These are phyloP conservation scores for Lachnellula occidentalis DNA, from an alignment of 2,329 filamentous ascomycete genomes.

Conservation along the genomic window DNA sequence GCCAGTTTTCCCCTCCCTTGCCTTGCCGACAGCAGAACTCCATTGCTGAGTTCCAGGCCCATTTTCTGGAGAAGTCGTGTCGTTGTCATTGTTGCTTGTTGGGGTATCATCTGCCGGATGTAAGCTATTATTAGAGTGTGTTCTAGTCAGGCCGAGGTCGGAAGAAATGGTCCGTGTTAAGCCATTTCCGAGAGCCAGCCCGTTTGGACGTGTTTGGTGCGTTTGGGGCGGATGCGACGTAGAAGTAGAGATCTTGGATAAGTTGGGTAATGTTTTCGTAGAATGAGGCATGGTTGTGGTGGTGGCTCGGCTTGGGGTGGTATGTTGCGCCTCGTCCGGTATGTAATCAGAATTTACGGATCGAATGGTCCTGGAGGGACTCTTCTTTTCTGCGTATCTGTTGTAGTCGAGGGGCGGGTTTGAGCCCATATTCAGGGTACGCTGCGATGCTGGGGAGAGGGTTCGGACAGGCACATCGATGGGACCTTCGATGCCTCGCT, in stretches of 20 bases:
- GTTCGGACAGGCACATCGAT: conserved; percentile 20
- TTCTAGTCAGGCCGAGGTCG: conserved; percentile 26
- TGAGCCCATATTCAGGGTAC: conserved; percentile 25
- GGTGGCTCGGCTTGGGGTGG: too few relatives aligned
- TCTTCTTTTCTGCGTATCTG: conserved; percentile 8
- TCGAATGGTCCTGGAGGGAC: conserved; percentile 24
- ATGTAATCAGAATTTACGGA: conserved; percentile 24
- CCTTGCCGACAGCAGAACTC: conserved; percentile 65
- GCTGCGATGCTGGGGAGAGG: conserved; percentile 23
- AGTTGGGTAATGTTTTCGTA: conserved; percentile 13
- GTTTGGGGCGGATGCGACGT: conserved; percentile 19
- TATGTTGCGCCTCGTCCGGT: conserved; percentile 7
- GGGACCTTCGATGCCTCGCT: background rate
- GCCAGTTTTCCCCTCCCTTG: conserved; percentile 67
- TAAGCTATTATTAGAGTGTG: conserved; percentile 17
- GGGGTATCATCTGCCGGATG: conserved; percentile 16
- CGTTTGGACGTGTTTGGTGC: conserved; percentile 18
- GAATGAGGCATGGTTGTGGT: conserved; percentile 15
- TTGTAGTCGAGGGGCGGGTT: conserved; percentile 5
- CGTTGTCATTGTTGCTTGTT: conserved; percentile 1
- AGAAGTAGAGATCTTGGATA: conserved; percentile 4
- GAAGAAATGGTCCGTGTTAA: conserved; percentile 26
- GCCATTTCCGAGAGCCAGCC: conserved; percentile 12
- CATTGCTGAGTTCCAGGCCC: conserved; percentile 34
- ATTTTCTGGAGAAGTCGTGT: background rate